Evolutionary conservation across 2,329 filamentous ascomycete genomes (phyloP), one percentile per base, ranked within the genome.

Genomic region (Venturia carpophila): DNA sequence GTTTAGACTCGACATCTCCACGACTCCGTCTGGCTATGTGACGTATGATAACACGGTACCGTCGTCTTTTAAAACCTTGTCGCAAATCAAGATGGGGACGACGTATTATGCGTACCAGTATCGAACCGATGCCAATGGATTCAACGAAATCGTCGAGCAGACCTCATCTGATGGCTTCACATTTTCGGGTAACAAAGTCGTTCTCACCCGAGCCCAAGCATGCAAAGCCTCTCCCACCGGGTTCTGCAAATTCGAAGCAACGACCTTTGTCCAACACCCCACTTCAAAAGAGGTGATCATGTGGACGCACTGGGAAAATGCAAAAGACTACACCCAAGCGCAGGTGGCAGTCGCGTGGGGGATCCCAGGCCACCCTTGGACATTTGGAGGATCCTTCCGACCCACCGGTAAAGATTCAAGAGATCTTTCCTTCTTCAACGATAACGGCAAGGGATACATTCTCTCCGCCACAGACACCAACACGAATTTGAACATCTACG

Each of bases 21-120:
- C 47, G 24, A 27, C 21, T 15, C 47, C 21, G 21, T 15, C 47
- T 4, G 47, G 21, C 10, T 52, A 13, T 21, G 47, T 27, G 5
- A 52, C 15, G 5, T 52, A 52, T 21, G 47, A 52, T 21, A 52
- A 52, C 27, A 52, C 47, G 24, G 47, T 10, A 27, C 47, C 47
- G 21, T 52, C 47, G 47, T 27, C 21, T 1, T 27, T 52, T 2
- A 30, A 10, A 5, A 13, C 6, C 5, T 21, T 21, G 4, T 52
- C 47, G 21, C 21, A 52, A 15, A 52, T 52, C 47, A 52, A 52
- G 27, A 21, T 30, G 13, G 47, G 47, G n/a, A 15, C 47, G 15
- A 39, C 60, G 24, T 70, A 69, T 63, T 70, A 70, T 65, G 66
- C 64, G 6, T 69, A 70, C 66, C 69, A 67, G 47, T 70, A 68